Evolutionary conservation across 768 basidiomycete genomes (phyloP).

Genomic region (Coprinopsis marcescibilis): DNA sequence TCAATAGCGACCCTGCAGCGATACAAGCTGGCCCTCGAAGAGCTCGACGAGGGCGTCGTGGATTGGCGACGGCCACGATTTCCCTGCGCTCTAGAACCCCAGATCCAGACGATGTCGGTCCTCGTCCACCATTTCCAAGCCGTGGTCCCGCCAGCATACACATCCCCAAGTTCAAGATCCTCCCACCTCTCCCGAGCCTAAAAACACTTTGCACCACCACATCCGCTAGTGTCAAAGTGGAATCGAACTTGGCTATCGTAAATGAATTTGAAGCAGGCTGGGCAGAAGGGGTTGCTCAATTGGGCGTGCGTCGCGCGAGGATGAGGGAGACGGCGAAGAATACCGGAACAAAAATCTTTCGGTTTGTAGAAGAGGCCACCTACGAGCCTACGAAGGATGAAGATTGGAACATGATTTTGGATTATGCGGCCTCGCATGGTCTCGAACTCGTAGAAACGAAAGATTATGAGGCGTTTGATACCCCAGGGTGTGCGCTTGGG

Average conservation of each 20-base stretch:
- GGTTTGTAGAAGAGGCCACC: conserved; percentile 25
- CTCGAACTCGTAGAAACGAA: conserved; percentile 27
- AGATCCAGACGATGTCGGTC: too few species aligned
- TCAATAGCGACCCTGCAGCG: conserved; percentile 11
- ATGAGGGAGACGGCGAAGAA: conserved; percentile 40
- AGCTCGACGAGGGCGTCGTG: conserved; percentile 44
- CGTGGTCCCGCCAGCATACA: conserved; percentile 7
- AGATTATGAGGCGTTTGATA: conserved; percentile 26
- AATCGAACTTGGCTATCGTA: conserved; percentile 34
- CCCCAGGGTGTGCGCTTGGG: conserved; percentile 10
- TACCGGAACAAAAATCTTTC: conserved; percentile 41
- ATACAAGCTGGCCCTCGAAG: conserved; percentile 13
- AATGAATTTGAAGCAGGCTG: conserved; percentile 58
- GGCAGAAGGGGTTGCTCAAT: conserved; percentile 50
- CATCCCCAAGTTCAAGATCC: conserved; percentile 42
- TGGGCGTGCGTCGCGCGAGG: conserved; percentile 43
- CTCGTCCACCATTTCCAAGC: conserved; percentile 13
- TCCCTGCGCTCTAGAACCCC: conserved; percentile 55
- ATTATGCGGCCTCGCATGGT: conserved; percentile 30
- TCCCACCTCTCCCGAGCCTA: conserved; percentile 50
- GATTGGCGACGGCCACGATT: conserved; percentile 61
- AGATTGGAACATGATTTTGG: conserved; percentile 11
- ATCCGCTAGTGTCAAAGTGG: conserved; percentile 22
- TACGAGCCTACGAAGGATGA: conserved; percentile 17
- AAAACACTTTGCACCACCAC: conserved; percentile 43